Evolutionary conservation across 106 monocot species (phyloP).

Genomic region (Iris macrosiphon): DNA sequence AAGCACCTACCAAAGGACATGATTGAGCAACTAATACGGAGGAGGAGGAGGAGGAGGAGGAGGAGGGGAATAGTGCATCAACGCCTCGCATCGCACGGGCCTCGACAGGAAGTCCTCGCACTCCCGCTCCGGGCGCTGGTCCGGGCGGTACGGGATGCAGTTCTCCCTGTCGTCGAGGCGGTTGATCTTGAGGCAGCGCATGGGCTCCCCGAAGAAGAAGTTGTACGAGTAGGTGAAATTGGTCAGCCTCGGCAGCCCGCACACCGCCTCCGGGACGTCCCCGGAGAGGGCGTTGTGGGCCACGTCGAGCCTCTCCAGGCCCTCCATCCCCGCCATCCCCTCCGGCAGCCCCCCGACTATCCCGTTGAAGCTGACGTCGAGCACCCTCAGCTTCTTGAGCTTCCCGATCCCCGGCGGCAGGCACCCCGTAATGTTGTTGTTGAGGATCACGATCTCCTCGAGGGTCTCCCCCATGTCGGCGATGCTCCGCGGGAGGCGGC

Average conservation of each 20-base stretch:
- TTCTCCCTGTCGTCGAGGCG: slow-evolving; percentile 39
- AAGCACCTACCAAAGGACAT: too few relatives aligned
- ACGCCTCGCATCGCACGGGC: slow-evolving; percentile 34
- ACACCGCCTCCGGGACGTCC: slow-evolving; percentile 46
- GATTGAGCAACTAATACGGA: too few relatives aligned
- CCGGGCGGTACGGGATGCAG: slow-evolving; percentile 40
- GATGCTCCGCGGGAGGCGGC: slow-evolving; percentile 41
- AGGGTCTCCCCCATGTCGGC: slow-evolving; percentile 34
- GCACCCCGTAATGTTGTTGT: slow-evolving; percentile 38
- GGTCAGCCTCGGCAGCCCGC: slow-evolving; percentile 50
- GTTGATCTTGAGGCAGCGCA: slow-evolving; percentile 27
- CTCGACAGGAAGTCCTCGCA: slow-evolving; percentile 33
- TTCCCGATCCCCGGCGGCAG: slow-evolving; percentile 59
- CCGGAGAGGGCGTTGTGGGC: slow-evolving; percentile 61
- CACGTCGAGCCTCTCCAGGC: slow-evolving; percentile 57
- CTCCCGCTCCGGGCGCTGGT: slow-evolving; percentile 35
- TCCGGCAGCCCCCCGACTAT: slow-evolving; percentile 56
- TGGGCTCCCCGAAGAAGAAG: slow-evolving; percentile 60
- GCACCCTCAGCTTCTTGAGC: slow-evolving; percentile 45
- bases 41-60: slow-evolving; percentile 18
- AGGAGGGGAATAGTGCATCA: slow-evolving; percentile 19
- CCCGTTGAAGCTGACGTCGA: slow-evolving; percentile 64
- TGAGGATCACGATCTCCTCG: slow-evolving; percentile 35
- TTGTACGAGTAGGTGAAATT: slow-evolving; percentile 72
- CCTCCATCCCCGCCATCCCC: slow-evolving; percentile 39